These are phyloP conservation scores for Backusella liffmaniae DNA, from an alignment of 192 early-diverging fungal species.

Conservation along the genomic window DNA sequence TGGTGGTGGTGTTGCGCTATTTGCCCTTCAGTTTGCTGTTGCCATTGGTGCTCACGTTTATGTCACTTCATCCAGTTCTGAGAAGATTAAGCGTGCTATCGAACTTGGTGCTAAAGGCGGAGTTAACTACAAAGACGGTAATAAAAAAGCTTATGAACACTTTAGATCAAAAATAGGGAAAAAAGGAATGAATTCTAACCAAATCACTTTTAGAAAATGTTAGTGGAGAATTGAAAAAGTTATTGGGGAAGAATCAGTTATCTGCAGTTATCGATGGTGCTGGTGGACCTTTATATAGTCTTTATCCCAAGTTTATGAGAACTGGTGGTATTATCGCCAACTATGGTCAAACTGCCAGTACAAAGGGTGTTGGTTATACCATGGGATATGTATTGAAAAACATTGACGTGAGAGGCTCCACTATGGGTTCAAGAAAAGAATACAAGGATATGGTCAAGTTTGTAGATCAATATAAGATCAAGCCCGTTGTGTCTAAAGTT, in stretches of 20 bases:
- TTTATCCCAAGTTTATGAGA: conserved; percentile 44
- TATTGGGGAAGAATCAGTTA: conserved; percentile 36
- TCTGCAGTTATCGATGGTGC: conserved; percentile 68
- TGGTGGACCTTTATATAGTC: conserved; percentile 46
- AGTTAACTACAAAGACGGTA: conserved; percentile 66
- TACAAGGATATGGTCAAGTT: conserved; percentile 63
- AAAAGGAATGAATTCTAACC: neutral
- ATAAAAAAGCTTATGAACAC: neutral
- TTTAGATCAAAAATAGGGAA: neutral
- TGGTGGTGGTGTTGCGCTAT: conserved; percentile 72
- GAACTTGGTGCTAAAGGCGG: conserved; percentile 66
- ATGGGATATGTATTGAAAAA: conserved; percentile 59
- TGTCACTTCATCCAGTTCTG: conserved; percentile 63
- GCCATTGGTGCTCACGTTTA: conserved; percentile 67
- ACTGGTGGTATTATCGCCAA: conserved; percentile 54
- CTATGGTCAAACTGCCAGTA: conserved; percentile 59
- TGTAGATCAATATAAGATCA: conserved; percentile 52
- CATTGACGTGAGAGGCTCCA: conserved; percentile 58
- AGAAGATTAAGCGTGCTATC: conserved; percentile 63
- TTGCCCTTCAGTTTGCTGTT: conserved; percentile 64
- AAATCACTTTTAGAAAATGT: conserved; percentile 39
- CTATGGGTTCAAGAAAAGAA: conserved; percentile 64
- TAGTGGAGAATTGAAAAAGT: conserved; percentile 41
- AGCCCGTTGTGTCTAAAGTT: conserved; percentile 54
- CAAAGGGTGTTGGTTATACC: conserved; percentile 38